phyloP scores from a whole-genome alignment of 192 early-diverging fungal species.

The Coemansia sp. region DNA sequence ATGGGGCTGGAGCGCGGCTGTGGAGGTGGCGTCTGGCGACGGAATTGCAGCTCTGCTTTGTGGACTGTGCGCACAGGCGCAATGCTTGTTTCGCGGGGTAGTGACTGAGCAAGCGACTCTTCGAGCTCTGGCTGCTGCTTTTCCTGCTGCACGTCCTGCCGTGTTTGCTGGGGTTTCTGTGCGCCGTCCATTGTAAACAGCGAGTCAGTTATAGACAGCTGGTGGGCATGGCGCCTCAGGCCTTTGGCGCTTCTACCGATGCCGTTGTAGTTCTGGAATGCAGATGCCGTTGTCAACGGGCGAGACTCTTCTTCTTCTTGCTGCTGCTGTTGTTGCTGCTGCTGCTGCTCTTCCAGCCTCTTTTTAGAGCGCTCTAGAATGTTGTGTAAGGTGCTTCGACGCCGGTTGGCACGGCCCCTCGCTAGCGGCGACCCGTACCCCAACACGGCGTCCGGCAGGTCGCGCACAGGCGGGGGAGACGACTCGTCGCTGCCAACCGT shows the following conservation, averaged over 20 bases:
- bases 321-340: constrained; percentile 7
- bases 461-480: constrained; percentile 12
- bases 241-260: background rate
- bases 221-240: constrained; percentile 13
- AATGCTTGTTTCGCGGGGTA: constrained; percentile 18
- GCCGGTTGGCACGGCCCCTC: constrained; percentile 32
- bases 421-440: constrained; percentile 29
- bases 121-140: constrained; percentile 8
- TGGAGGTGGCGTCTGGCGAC: constrained; percentile 17
- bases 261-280: background rate
- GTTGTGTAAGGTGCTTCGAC: constrained; percentile 45
- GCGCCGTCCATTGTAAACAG: background rate
- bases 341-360: constrained; percentile 20
- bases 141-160: background rate
- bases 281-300: background rate
- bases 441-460: constrained; percentile 27
- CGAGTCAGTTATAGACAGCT: constrained; percentile 5
- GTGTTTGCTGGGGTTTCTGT: background rate
- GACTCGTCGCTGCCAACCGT: constrained; percentile 36
- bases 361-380: constrained; percentile 47
- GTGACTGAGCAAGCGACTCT: constrained; percentile 15
- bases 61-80: constrained; percentile 33
- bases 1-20: constrained; percentile 3
- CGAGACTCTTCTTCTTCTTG: constrained; percentile 3
- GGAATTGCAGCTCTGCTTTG: constrained; percentile 50